These are phyloP conservation scores for Russula sp. DNA, from an alignment of 768 basidiomycete genomes.

Conservation along the genomic window DNA sequence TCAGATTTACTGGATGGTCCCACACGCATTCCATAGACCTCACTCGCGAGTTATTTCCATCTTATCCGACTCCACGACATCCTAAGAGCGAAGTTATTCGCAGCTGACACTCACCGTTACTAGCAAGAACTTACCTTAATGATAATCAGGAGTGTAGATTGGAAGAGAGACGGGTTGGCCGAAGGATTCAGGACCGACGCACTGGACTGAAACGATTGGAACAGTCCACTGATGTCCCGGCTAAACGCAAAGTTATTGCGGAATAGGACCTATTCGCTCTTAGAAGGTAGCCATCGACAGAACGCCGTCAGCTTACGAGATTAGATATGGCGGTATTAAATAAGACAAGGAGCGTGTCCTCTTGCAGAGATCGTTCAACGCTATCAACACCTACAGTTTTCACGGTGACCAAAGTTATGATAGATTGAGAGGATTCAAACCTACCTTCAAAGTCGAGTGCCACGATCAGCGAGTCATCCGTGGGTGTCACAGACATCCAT, in stretches of 20 bases:
- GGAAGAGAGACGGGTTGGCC: constrained; percentile 51
- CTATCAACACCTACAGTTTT: constrained; percentile 44
- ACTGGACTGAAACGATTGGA: constrained; percentile 56
- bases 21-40: constrained; percentile 17
- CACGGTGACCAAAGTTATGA: background rate
- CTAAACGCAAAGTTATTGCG: constrained; percentile 59
- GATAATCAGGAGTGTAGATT: constrained; percentile 51
- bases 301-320: constrained; percentile 34
- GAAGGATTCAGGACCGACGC: constrained; percentile 50
- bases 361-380: constrained; percentile 56
- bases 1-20: background rate
- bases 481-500: constrained; percentile 62
- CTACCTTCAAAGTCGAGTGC: constrained; percentile 59
- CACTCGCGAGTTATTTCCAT: constrained; percentile 52
- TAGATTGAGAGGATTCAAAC: background rate
- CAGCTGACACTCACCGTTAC: background rate
- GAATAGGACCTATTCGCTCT: constrained; percentile 48
- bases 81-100: constrained; percentile 32
- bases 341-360: constrained; percentile 54
- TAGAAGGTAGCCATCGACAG: constrained; percentile 16
- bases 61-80: constrained; percentile 56
- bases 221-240: constrained; percentile 51
- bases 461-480: constrained; percentile 44
- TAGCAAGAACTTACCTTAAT: constrained; percentile 40
- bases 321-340: constrained; percentile 64